phyloP scores from a whole-genome alignment of 495 filamentous ascomycete species.

The Jackrogersella multiformis region DNA sequence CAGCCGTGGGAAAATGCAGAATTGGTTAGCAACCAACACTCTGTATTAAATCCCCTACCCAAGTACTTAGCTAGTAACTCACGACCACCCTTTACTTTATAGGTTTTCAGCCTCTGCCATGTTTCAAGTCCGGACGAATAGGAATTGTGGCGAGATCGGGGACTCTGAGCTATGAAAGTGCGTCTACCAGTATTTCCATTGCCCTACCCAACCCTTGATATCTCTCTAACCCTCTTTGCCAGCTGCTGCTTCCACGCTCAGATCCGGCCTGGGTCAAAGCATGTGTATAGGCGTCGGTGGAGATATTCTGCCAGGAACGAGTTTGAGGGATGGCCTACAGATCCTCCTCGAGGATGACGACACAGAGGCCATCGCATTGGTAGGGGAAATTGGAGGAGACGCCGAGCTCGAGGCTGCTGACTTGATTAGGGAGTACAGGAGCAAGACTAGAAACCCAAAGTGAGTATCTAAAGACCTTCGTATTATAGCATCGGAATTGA shows the following conservation, averaged over 20 bases:
- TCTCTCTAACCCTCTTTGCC: conserved; percentile 1
- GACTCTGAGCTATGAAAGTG: conserved; percentile 81
- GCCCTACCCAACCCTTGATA: neutral
- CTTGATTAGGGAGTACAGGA: conserved; percentile 76
- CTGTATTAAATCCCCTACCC: neutral
- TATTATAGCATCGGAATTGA: neutral
- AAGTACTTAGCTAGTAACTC: neutral
- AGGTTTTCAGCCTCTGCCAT: conserved; percentile 83
- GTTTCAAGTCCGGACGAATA: conserved; percentile 76
- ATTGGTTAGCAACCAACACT: conserved; percentile 61
- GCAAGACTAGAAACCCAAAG: conserved; percentile 70
- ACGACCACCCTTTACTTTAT: too few relatives aligned
- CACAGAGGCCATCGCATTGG: conserved; percentile 82
- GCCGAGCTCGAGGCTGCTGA: conserved; percentile 84
- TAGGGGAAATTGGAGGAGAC: conserved; percentile 87
- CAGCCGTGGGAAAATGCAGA: conserved; percentile 79
- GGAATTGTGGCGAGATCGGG: conserved; percentile 90
- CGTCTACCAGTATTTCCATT: neutral
- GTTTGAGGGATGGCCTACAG: conserved; percentile 77
- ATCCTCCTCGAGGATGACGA: conserved; percentile 78
- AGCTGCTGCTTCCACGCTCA: conserved; percentile 82
- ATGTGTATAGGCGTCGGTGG: conserved; percentile 89
- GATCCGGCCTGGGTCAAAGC: conserved; percentile 85
- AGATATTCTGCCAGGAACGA: conserved; percentile 83
- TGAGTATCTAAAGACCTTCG: conserved; percentile 48